Conservation (phyloP, 129 eudicot genomes). For the Cynara cardunculus region DNA sequence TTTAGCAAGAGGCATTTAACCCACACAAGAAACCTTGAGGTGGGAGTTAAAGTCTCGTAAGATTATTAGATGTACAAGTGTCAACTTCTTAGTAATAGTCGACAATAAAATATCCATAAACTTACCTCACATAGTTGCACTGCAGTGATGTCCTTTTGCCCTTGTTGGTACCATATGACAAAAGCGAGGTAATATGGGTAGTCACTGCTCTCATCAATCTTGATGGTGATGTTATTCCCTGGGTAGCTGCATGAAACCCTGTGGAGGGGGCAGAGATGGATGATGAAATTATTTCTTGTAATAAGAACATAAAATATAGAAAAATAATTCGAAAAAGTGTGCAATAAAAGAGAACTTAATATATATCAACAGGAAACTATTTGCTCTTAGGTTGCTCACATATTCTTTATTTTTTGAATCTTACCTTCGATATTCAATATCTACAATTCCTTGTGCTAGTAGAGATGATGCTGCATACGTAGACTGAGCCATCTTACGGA, state of each 20-base stretch:
- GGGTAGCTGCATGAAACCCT: conserved; percentile 82
- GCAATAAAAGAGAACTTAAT: not conserved
- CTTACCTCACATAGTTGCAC: conserved; percentile 84
- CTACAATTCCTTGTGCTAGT: conserved; percentile 58
- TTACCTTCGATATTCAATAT: conserved; percentile 80
- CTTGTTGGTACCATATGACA: conserved; percentile 77
- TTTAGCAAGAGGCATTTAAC: not conserved
- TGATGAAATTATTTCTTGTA: not conserved
- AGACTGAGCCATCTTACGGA: conserved; percentile 61
- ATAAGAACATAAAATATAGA: not conserved
- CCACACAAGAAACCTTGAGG: not conserved
- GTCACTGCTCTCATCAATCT: conserved; percentile 78
- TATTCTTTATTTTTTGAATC: not conserved
- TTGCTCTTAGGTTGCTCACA: not conserved
- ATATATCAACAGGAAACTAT: not conserved
- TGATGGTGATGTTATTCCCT: conserved; percentile 57
- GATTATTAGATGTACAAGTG: not conserved
- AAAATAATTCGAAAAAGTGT: not conserved
- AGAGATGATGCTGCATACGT: conserved; percentile 49
- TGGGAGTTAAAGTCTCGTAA: not conserved
- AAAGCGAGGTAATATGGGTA: conserved; percentile 77
- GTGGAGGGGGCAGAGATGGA: conserved; percentile 2
- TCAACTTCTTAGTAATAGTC: not conserved
- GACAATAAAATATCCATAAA: not conserved
- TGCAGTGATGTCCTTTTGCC: conserved; percentile 70